Base-by-base conservation (phyloP, 129 eudicot genomes). In the Ambrosia trifida region DNA sequence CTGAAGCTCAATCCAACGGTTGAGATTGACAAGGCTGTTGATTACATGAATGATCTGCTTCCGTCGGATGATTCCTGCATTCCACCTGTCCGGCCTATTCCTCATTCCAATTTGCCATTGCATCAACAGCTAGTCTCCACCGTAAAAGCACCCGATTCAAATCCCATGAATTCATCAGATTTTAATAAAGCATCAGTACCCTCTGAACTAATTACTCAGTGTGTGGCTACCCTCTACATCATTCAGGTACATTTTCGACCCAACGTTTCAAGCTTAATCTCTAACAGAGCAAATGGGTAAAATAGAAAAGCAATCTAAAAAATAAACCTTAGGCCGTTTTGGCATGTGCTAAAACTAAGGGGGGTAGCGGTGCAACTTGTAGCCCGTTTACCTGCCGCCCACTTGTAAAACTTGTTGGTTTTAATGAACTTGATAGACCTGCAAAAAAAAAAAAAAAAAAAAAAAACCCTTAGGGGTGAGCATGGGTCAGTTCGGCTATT, bases 181-280 rank as follows among this genome's bases (percentile, higher is more conserved):
- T 35, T 5, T 69, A 69, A 66, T 12, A 87, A 83, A 63, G 17
- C 85, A 65, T 74, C 78, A 44, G 65, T 84, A 14, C 96, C 96
- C 32, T 87, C 87, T 46, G 92, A 93, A 74, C 86, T 89, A 13
- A 93, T 93, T 51, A 69, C 90, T 40, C 82, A 84, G 53, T 89
- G 98, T 60, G 96, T 93, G 32, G 91, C 98, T 58, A 87, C 95
- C 32, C 76, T 93, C 54, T 91, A 85, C 73, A 80, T 87, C 87
- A 87, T 89, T 76, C 96, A 89, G 89, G 96, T 89, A 20, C 20
- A 20, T n/a, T 57, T n/a, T 46, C n/a, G 24, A 45, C 8, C 58
- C 14, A 5, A 13, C 43, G 3, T 41, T 41, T 14, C 41, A 13
- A 31, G 2, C 13, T 31, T 59, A 5, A 28, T 51, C 18, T 54